A percentile compares a stretch with the other conserved stretches of the same genome.
phyloP scores from a whole-genome alignment of 345 rosid genomes.

The Passiflora organensis region DNA sequence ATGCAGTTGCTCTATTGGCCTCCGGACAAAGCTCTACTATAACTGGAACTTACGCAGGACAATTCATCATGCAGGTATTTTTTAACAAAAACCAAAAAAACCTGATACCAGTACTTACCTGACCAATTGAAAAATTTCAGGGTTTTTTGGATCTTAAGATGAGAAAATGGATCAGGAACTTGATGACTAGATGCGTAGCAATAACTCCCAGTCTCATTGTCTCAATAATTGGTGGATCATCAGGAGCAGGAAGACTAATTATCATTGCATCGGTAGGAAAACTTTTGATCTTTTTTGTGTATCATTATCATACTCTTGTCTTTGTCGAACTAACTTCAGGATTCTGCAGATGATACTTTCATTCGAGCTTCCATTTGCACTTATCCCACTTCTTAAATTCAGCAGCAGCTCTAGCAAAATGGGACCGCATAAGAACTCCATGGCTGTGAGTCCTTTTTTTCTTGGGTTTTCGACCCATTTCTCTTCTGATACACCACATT shows the following conservation, averaged over 20 bases:
- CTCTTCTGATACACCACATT: no score
- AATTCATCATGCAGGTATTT: constrained; percentile 56
- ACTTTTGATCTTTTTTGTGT: not conserved
- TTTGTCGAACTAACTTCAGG: not conserved
- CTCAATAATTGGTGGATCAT: constrained; percentile 49
- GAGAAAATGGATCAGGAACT: constrained; percentile 51
- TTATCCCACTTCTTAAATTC: constrained; percentile 67
- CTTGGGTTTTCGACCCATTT: no score
- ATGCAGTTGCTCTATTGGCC: constrained; percentile 59
- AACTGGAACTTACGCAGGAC: constrained; percentile 70
- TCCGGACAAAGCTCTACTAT: constrained; percentile 71
- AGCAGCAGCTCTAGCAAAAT: constrained; percentile 59
- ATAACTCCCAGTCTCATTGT: constrained; percentile 58
- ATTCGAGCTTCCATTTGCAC: constrained; percentile 68
- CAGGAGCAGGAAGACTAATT: constrained; percentile 54
- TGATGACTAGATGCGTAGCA: constrained; percentile 57
- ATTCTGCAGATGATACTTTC: constrained; percentile 59
- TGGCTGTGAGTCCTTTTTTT: constrained; percentile 25
- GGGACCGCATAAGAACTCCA: constrained; percentile 71
- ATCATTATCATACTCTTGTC: not conserved
- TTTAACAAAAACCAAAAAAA: no score
- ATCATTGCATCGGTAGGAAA: constrained; percentile 54
- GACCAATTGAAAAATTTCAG: no score
- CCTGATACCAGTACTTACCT: no score
- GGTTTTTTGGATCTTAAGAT: constrained; percentile 63